These are phyloP conservation scores for Erodium maritimum DNA, from an alignment of 345 rosid species.

Conservation along the genomic window DNA sequence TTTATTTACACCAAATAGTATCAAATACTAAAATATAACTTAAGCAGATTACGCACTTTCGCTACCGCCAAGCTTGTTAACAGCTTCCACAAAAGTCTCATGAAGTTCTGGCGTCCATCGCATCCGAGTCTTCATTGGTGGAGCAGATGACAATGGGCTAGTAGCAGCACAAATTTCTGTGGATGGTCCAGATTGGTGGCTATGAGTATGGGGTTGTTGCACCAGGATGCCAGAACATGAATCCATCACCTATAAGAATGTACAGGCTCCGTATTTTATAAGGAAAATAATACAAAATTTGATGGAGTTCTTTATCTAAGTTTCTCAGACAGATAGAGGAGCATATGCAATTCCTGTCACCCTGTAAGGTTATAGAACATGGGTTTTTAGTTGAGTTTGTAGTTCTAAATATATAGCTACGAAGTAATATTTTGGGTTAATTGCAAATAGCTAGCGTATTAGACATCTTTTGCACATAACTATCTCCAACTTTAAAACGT, in stretches of 20 bases:
- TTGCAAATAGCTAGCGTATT: too few relatives aligned
- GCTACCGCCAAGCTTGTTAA: slow-evolving; percentile 78
- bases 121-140: slow-evolving; percentile 57
- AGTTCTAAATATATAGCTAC: not conserved
- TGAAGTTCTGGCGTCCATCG: slow-evolving; percentile 98
- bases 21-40: not conserved
- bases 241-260: slow-evolving; percentile 18
- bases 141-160: slow-evolving; percentile 21
- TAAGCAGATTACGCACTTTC: slow-evolving; percentile 43
- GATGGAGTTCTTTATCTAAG: not conserved
- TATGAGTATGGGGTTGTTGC: slow-evolving; percentile 29
- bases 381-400: not conserved
- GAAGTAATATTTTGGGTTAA: too few relatives aligned
- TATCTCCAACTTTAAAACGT: too few relatives aligned
- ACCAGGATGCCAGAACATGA: slow-evolving; percentile 19
- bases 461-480: too few relatives aligned
- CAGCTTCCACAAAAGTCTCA: slow-evolving; percentile 85
- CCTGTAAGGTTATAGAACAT: not conserved
- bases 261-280: slow-evolving; percentile 1
- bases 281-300: not conserved
- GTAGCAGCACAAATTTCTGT: slow-evolving; percentile 23
- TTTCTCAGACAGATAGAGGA: not conserved
- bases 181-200: slow-evolving; percentile 22
- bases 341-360: not conserved
- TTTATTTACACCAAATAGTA: slow-evolving; percentile 3